phyloP scores from a whole-genome alignment of 2,329 filamentous ascomycete species.

The Cytospora schulzeri region DNA sequence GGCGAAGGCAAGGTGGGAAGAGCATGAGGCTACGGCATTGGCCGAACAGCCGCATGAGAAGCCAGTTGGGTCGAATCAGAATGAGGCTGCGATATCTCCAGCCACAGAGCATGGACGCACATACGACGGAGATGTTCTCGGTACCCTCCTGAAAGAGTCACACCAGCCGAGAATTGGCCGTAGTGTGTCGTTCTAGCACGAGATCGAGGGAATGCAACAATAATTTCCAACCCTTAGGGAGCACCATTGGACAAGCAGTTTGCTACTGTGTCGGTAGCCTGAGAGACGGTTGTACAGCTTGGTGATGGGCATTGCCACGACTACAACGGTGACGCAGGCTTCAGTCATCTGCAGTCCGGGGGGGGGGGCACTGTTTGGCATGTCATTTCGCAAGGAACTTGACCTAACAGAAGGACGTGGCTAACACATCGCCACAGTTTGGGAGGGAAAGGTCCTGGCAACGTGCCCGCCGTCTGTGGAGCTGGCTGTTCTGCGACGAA shows the following conservation, averaged over 20 bases:
- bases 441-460: background rate
- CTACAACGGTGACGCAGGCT: background rate
- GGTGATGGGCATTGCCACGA: background rate
- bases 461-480: background rate
- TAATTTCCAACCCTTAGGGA: background rate
- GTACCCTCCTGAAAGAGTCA: background rate
- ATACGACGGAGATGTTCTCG: background rate
- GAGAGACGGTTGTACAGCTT: background rate
- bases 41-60: background rate
- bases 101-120: background rate
- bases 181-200: conserved; percentile 3
- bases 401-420: background rate
- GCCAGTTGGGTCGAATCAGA: no score
- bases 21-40: background rate
- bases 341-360: background rate
- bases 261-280: background rate
- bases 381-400: background rate
- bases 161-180: background rate
- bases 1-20: background rate
- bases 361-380: background rate
- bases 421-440: background rate
- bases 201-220: conserved; percentile 1
- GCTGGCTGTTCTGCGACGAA: background rate
- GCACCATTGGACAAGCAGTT: background rate
- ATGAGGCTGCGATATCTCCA: background rate